Evolutionary conservation across 371 early-diverging fungal species (phyloP).

Genomic region (Quaeritorhiza haematococci): DNA sequence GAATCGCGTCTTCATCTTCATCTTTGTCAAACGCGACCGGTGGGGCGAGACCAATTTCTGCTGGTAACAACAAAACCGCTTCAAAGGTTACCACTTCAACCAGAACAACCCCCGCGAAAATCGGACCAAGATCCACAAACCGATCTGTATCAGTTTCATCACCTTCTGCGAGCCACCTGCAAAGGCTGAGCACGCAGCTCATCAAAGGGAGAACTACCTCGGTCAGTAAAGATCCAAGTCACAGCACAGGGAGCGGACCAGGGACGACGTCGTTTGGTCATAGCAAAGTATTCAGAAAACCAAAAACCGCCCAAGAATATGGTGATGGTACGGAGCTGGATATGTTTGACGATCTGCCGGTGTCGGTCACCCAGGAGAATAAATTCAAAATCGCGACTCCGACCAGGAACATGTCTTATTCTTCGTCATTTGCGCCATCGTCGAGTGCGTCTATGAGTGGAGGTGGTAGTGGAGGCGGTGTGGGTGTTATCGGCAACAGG

Average conservation of each 20-base stretch:
- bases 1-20: no score
- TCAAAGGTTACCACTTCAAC: not conserved
- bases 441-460: no score
- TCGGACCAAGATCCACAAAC: not conserved
- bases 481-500: no score
- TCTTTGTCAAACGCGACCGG: not conserved
- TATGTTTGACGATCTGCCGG: constrained; percentile 26
- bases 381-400: no score
- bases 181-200: not conserved
- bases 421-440: no score
- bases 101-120: not conserved
- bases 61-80: not conserved
- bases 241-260: not conserved
- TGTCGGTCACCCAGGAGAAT: no score
- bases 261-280: not conserved
- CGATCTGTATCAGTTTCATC: no score
- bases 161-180: constrained; percentile 3
- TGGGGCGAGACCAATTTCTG: not conserved
- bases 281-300: not conserved
- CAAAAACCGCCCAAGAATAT: constrained; percentile 9
- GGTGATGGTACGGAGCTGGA: constrained; percentile 39
- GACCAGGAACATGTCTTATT: no score
- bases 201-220: not conserved
- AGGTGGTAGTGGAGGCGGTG: no score
- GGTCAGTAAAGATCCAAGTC: not conserved